Conservation (phyloP, 768 basidiomycete species). For the Leccinum obscurum region DNA sequence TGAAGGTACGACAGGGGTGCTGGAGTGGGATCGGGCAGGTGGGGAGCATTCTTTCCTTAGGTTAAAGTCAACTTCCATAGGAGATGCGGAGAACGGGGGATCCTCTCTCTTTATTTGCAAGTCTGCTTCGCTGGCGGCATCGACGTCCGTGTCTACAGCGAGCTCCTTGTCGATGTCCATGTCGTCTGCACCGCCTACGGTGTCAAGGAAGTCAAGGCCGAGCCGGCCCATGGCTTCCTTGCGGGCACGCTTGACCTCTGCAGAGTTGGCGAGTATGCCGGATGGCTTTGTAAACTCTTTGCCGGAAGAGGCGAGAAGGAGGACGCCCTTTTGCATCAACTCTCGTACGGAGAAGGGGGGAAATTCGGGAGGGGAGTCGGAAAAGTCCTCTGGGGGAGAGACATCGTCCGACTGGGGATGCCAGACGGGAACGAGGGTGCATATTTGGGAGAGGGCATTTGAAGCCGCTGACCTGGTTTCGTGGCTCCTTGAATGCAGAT, state of each 20-base stretch:
- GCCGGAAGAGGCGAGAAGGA: slow-evolving; percentile 89
- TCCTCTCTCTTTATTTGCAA: slow-evolving; percentile 41
- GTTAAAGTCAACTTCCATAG: slow-evolving; percentile 47
- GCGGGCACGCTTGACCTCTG: slow-evolving; percentile 84
- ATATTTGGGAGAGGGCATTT: slow-evolving; percentile 84
- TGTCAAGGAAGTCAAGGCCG: slow-evolving; percentile 84
- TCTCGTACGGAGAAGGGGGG: slow-evolving; percentile 76
- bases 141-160: slow-evolving; percentile 54
- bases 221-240: slow-evolving; percentile 87
- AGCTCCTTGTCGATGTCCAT: slow-evolving; percentile 88
- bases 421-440: slow-evolving; percentile 81
- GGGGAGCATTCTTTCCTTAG: slow-evolving; percentile 41
- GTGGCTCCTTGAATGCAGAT: slow-evolving; percentile 85
- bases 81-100: slow-evolving; percentile 34
- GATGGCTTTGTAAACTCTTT: slow-evolving; percentile 83
- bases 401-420: slow-evolving; percentile 36
- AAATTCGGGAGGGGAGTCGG: slow-evolving; percentile 51
- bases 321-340: slow-evolving; percentile 70
- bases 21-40: slow-evolving; percentile 44
- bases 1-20: slow-evolving; percentile 47
- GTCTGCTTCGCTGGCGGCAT: slow-evolving; percentile 45
- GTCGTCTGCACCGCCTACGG: slow-evolving; percentile 66
- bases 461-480: slow-evolving; percentile 93
- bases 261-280: slow-evolving; percentile 68
- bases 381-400: slow-evolving; percentile 28